Evolutionary conservation across 106 monocot genomes (phyloP).

Genomic region (Phalaenopsis equestris): DNA sequence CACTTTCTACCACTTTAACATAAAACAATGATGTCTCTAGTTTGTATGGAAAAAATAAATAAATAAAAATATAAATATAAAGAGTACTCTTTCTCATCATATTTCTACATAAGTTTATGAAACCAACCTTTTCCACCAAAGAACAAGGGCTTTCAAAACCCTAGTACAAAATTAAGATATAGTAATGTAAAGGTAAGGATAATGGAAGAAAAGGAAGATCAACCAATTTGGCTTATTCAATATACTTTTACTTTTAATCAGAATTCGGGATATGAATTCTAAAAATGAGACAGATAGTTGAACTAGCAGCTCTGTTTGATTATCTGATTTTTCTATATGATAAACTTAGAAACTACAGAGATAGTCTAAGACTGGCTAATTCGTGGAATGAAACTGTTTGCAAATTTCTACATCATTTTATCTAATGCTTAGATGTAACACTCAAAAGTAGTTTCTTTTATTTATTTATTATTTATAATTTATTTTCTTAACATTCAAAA

Average conservation of each 20-base stretch:
- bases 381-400: background rate
- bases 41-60: background rate
- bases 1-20: background rate
- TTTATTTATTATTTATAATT: too few species aligned
- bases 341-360: background rate
- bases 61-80: background rate
- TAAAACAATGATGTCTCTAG: background rate
- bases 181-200: background rate
- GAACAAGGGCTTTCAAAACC: background rate
- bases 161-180: background rate
- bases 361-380: background rate
- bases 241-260: background rate
- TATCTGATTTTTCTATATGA: background rate
- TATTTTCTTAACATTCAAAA: background rate
- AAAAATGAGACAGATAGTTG: background rate
- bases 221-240: background rate
- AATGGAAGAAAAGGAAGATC: background rate
- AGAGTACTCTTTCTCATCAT: background rate
- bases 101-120: background rate
- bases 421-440: background rate
- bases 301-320: background rate
- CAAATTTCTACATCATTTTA: conserved; percentile 1
- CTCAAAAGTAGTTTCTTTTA: background rate
- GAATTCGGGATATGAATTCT: background rate
- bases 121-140: background rate